Evolutionary conservation across 257 asterid genomes (phyloP).

Genomic region (Ajuga chamaepitys): DNA sequence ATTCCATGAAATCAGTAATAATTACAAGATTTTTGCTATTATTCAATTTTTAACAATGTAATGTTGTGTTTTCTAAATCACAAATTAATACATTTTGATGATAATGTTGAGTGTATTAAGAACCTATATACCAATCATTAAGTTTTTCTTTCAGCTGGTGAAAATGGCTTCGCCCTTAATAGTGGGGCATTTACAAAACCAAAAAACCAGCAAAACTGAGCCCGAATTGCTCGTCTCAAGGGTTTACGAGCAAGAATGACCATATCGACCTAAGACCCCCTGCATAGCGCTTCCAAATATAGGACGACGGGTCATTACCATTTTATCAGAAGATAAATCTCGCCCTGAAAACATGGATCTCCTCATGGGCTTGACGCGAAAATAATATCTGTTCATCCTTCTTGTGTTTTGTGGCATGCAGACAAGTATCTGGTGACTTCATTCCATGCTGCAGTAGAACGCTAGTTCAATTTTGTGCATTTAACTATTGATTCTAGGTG

Average conservation of each 20-base stretch:
- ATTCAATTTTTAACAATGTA: background rate
- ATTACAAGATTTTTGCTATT: too few species aligned
- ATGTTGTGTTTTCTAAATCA: background rate
- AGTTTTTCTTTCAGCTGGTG: background rate
- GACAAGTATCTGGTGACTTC: constrained; percentile 60
- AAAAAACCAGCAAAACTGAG: background rate
- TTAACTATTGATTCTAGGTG: background rate
- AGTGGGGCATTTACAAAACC: constrained; percentile 1
- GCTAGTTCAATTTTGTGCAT: background rate
- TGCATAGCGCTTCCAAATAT: background rate
- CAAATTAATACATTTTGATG: background rate
- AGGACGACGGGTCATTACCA: background rate
- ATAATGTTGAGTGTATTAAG: background rate
- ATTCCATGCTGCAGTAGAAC: constrained; percentile 61
- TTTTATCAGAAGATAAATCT: background rate
- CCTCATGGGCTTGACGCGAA: background rate
- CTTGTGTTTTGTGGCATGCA: constrained; percentile 57
- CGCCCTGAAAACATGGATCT: background rate
- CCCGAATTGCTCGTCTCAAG: background rate
- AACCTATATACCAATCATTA: background rate
- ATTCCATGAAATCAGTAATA: too few species aligned
- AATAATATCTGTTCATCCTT: constrained; percentile 26
- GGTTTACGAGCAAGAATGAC: background rate
- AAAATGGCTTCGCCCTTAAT: background rate
- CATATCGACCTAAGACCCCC: background rate